Evolutionary conservation across 2,329 filamentous ascomycete species (phyloP), one percentile per base, ranked within the genome.

Genomic region (Trichothecium roseum): DNA sequence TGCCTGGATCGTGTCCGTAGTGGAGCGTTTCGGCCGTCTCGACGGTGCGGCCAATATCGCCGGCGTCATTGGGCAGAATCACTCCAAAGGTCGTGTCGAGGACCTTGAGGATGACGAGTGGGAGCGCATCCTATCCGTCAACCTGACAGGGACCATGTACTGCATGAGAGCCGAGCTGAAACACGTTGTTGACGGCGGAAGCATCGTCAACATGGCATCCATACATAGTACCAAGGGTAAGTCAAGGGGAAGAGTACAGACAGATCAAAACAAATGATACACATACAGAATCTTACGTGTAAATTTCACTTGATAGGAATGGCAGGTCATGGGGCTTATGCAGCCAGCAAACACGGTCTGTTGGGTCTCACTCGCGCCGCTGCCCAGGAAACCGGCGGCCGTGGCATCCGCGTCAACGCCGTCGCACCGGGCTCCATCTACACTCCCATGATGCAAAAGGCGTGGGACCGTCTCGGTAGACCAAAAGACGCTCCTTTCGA

Each of bases 141-240:
- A 69, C 40, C 48, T 68, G 32, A 68, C 63, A 3, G 64, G 66
- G 2, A 60, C 56, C 30, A 68, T 68, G 63, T 66, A 67, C 46
- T 68, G 64, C 42, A 41, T 69, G 42, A 55, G 64, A 26, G 62
- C 62, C 8, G 48, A 63, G 48, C 52, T 66, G 29, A 49, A 49
- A 27, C 59, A 60, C 28, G 61, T 74, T 32, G 56, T 57, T 2
- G 55, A 64, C n/a, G 63, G 66, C 2, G 70, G 69, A 1, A 72
- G 69, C 42, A 74, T 78, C 45, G 72, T 78, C 38, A 76, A 72
- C 47, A 59, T 68, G 18, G 60, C 64, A n/a, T 71, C 64, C 27
- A 65, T 74, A 31, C 62, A 69, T 27, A 69, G 69, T 26, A 43
- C 54, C 8, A 51, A 59, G 16, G 52, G 54, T 44, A 47, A 30